These are phyloP conservation scores for Excoecaria agallocha DNA, from an alignment of 345 rosid genomes.

Conservation along the genomic window DNA sequence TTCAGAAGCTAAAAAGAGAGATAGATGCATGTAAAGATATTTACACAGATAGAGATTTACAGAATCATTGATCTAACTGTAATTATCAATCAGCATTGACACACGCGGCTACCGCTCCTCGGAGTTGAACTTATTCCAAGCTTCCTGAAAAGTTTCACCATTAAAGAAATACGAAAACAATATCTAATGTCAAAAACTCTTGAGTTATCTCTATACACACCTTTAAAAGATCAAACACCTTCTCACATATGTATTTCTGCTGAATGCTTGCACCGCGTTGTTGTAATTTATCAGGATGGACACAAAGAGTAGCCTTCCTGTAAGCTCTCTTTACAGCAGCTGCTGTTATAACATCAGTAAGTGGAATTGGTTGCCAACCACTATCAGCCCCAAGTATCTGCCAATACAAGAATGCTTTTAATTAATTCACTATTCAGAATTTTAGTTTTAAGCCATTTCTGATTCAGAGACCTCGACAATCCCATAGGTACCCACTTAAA, in stretches of 20 bases:
- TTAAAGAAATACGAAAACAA: background rate
- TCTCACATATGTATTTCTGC: slow-evolving; percentile 89
- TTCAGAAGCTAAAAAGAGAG: slow-evolving; percentile 8
- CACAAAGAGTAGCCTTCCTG: slow-evolving; percentile 95
- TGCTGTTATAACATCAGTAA: slow-evolving; percentile 90
- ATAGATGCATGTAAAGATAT: slow-evolving; percentile 12
- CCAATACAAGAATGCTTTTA: slow-evolving; percentile 18
- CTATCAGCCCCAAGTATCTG: slow-evolving; percentile 88
- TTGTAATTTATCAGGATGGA: slow-evolving; percentile 96
- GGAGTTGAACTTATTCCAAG: slow-evolving; percentile 91
- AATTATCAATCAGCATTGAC: slow-evolving; percentile 7
- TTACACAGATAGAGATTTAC: slow-evolving; percentile 32
- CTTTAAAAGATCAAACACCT: slow-evolving; percentile 96
- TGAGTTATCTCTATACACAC: slow-evolving; percentile 20
- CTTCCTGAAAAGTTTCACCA: slow-evolving; percentile 59
- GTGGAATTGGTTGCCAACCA: slow-evolving; percentile 94
- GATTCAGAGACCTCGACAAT: background rate
- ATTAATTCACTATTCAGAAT: background rate
- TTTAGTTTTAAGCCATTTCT: background rate
- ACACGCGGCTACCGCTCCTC: slow-evolving; percentile 62
- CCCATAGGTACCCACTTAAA: background rate
- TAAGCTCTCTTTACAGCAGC: slow-evolving; percentile 95
- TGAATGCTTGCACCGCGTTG: slow-evolving; percentile 91
- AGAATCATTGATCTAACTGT: slow-evolving; percentile 6
- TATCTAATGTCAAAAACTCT: too few relatives aligned